Evolutionary conservation across 306 rosid species (phyloP), one percentile per base, ranked within the genome.

Genomic region (Vachellia collinsii): DNA sequence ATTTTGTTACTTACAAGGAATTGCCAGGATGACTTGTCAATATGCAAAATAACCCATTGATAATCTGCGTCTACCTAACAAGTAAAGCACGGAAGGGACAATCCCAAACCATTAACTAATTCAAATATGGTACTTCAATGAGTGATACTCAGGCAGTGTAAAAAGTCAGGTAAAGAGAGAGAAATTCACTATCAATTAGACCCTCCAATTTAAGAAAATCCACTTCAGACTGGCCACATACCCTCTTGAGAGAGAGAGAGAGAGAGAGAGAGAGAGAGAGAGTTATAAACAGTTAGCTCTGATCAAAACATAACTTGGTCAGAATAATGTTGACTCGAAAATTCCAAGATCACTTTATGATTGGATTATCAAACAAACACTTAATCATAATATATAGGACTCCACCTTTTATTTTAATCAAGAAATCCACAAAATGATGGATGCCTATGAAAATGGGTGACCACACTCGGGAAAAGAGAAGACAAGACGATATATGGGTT

Each of bases 321-420:
- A 29, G 34, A 29, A 29, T 29, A 29, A 1, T 29, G 34, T 29
- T 29, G 2, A 29, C 34, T 29, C 34, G 34, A 29, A 46, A 46
- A 46, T 46, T 46, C 10, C 16, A 46, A 11, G 51, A 46, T 46
- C 51, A 13, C 16, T 46, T 8, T 46, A 9, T 46, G 13, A 12
- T 46, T 11, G 4, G 10, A 2, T 46, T 46, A 13, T 13, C 16
- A 46, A 46, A 46, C 51, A 46, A 46, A 46, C 51, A 46, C 16
- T 46, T 23, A 72, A 54, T 56, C 75, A 62, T 80, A 53, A 70
- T 38, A 42, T 64, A 75, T 17, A 66, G 36, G 54, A 62, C 76
- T 29, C 61, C 46, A 51, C 63, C 16, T 7, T 62, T 62, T 62
- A 17, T 36, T 29, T 29, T 29, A 29, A 56, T 37, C 23, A 17